phyloP scores from a whole-genome alignment of 2,329 filamentous ascomycete species.

The Colletotrichum theobromicola region DNA sequence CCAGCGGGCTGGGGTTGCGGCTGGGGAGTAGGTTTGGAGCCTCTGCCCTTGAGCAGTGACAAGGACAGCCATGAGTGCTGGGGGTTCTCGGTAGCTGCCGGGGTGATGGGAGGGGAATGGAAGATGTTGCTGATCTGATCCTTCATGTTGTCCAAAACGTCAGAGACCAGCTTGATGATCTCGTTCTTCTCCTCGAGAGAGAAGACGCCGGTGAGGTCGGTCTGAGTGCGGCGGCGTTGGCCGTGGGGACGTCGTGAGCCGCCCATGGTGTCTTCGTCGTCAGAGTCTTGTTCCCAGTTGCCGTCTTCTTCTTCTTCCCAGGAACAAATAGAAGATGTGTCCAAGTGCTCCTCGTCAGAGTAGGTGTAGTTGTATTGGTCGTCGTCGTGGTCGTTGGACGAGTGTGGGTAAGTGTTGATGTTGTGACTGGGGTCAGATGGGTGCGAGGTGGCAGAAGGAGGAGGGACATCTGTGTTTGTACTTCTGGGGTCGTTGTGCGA shows the following conservation, averaged over 20 bases:
- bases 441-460: constrained; percentile 6
- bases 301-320: constrained; percentile 20
- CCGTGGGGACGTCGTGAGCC: constrained; percentile 14
- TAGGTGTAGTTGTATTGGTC: constrained; percentile 15
- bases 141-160: constrained; percentile 61
- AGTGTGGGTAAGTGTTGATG: constrained; percentile 8
- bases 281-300: constrained; percentile 13
- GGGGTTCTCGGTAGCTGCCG: constrained; percentile 32
- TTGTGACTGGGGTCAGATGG: not conserved
- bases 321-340: constrained; percentile 19
- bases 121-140: constrained; percentile 58
- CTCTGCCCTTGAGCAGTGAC: constrained; percentile 30
- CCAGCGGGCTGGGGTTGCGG: constrained; percentile 9
- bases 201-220: constrained; percentile 57
- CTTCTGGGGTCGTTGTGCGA: not conserved
- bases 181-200: constrained; percentile 55
- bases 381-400: constrained; percentile 8
- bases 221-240: constrained; percentile 24
- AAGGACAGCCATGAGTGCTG: constrained; percentile 41
- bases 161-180: constrained; percentile 53
- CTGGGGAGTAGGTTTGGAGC: not conserved
- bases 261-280: constrained; percentile 10
- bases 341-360: constrained; percentile 15
- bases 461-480: constrained; percentile 14
- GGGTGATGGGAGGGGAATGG: constrained; percentile 46